phyloP scores from a whole-genome alignment of 768 basidiomycete genomes.

The Termitomyces titanicus region DNA sequence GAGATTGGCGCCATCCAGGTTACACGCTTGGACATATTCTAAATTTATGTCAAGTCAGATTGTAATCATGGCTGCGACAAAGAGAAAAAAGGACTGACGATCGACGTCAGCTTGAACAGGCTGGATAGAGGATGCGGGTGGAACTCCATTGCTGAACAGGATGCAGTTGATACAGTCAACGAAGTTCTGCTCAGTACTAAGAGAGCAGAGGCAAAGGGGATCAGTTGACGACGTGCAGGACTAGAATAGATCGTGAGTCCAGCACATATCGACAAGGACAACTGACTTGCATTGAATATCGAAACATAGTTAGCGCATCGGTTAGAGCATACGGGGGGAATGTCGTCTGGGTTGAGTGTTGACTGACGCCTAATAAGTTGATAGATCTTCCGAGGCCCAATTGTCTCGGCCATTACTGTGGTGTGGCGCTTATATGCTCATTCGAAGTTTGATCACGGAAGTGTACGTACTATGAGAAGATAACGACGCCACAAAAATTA shows the following conservation, averaged over 20 bases:
- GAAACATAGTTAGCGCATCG: not conserved
- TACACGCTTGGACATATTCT: slow-evolving; percentile 7
- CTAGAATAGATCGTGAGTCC: not conserved
- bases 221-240: not conserved
- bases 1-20: slow-evolving; percentile 1
- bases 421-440: not conserved
- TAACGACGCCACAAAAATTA: not conserved
- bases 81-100: not conserved
- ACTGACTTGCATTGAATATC: not conserved
- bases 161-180: slow-evolving; percentile 12
- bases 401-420: not conserved
- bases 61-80: not conserved
- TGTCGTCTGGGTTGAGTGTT: not conserved
- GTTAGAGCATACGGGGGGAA: slow-evolving; percentile 1
- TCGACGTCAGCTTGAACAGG: slow-evolving; percentile 2
- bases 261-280: not conserved
- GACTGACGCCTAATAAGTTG: slow-evolving; percentile 8
- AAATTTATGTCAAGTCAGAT: not conserved
- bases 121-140: not conserved
- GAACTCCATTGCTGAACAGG: not conserved
- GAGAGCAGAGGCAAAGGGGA: not conserved
- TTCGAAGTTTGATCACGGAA: not conserved
- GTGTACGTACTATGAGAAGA: not conserved
- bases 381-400: not conserved
- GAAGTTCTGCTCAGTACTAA: not conserved